phyloP scores from a whole-genome alignment of 2,329 filamentous ascomycete species.

The Aspergillus aculeatus region DNA sequence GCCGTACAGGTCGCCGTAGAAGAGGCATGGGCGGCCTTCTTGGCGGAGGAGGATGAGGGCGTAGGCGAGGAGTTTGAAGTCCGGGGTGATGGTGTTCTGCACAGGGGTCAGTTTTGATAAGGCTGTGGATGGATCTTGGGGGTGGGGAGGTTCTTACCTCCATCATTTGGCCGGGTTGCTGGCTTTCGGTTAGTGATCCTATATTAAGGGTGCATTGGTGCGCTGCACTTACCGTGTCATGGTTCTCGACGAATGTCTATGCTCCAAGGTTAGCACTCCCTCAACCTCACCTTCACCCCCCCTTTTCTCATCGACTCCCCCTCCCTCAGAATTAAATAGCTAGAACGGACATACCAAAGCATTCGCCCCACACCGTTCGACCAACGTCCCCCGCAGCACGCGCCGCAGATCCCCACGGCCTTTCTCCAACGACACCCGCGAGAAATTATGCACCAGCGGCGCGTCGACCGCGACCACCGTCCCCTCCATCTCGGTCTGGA shows the following conservation, averaged over 20 bases:
- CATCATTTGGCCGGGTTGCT: slow-evolving; percentile 19
- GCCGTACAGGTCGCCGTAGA: slow-evolving; percentile 12
- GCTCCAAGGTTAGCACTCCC: slow-evolving; percentile 23
- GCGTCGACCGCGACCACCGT: slow-evolving; percentile 65
- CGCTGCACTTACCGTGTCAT: slow-evolving; percentile 57
- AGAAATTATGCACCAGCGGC: slow-evolving; percentile 59
- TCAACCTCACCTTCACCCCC: too few species aligned
- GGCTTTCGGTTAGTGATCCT: background rate
- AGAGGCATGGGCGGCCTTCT: slow-evolving; percentile 8
- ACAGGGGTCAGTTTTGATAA: background rate
- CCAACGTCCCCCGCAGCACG: slow-evolving; percentile 62
- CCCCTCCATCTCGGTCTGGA: slow-evolving; percentile 55
- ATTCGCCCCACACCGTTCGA: slow-evolving; percentile 53
- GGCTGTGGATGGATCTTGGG: background rate
- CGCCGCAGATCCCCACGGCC: slow-evolving; percentile 59
- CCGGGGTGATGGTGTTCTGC: background rate
- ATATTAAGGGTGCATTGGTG: too few species aligned
- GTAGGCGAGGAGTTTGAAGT: slow-evolving; percentile 9
- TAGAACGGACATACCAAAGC: slow-evolving; percentile 51
- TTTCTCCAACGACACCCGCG: slow-evolving; percentile 55
- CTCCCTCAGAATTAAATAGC: background rate
- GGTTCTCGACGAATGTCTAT: slow-evolving; percentile 71
- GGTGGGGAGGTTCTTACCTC: slow-evolving; percentile 29
- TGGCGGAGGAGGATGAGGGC: slow-evolving; percentile 10
- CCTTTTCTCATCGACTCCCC: too few species aligned